These are phyloP conservation scores for Penicillium soppii DNA, from an alignment of 495 filamentous ascomycete species.

Conservation along the genomic window DNA sequence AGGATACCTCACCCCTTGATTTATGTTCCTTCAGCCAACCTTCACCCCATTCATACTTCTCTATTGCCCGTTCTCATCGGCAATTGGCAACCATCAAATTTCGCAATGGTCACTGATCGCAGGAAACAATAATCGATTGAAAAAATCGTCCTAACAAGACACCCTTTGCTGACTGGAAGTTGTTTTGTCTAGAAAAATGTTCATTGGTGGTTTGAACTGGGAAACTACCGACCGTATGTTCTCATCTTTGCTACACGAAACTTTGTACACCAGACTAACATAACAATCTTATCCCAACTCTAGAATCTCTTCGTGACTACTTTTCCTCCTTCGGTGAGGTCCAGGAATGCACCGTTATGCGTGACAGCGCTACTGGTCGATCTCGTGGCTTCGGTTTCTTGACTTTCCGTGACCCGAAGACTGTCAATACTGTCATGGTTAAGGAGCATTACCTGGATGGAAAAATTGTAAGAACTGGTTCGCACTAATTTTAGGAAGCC, in stretches of 20 bases:
- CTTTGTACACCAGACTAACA: constrained; percentile 1
- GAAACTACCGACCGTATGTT: constrained; percentile 94
- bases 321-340: constrained; percentile 99
- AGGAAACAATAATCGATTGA: too few relatives aligned
- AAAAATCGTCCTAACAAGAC: too few relatives aligned
- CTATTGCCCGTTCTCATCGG: too few relatives aligned
- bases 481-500: neutral
- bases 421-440: constrained; percentile 98
- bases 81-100: too few relatives aligned
- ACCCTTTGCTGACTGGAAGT: constrained; percentile 22
- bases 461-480: constrained; percentile 76
- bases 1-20: constrained; percentile 3
- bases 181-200: constrained; percentile 80
- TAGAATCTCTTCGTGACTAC: constrained; percentile 97
- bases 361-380: constrained; percentile 88
- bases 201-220: constrained; percentile 98
- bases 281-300: constrained; percentile 11
- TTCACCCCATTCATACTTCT: neutral
- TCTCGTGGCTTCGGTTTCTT: constrained; percentile 96
- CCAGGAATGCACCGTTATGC: constrained; percentile 96
- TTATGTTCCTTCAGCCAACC: neutral
- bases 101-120: too few relatives aligned
- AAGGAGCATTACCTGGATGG: constrained; percentile 98
- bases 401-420: constrained; percentile 95
- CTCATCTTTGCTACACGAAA: neutral